Evolutionary conservation across 108 stramenopile species (phyloP), one percentile per base, ranked within the genome.

Genomic region (Stephanodiscus triporus): DNA sequence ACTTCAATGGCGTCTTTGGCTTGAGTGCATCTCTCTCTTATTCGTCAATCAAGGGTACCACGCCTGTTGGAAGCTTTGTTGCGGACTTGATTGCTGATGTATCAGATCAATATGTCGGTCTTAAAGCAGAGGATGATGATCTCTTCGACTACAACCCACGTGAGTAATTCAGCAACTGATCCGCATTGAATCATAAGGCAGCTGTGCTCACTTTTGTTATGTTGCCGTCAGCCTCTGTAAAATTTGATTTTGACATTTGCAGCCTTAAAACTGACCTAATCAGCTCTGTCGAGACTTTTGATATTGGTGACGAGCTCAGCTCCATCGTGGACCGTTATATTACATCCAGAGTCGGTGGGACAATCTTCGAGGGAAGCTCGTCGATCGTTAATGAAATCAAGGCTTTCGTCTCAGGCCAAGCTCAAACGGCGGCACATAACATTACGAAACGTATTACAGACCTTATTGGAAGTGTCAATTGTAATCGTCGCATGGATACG

Each of bases 61-160:
- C 45, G 24, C 51, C 57, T 16, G 14, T 14, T 14, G 64, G 51
- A 22, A 38, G 23, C 43, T 73, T 45, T 49, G 6, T 1, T 4
- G 32, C 62, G 14, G 63, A 43, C 29, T 54, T 63, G 53, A 32
- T 6, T 36, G 51, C 37, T 20, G 22, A 24, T 17, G 4, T 59
- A 20, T 47, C 34, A 63, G 63, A 29, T 0, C 5, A 37, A 24
- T 47, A 49, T 56, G 40, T 73, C 19, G 66, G 57, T 32, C 14
- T 75, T 29, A 29, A 17, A 37, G 67, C 67, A 20, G 11, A 24
- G 30, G 74, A 75, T 67, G 74, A 55, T 47, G 49, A 75, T n/a
- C n/a, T 75, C 17, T 75, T 75, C 56, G 74, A 75, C 30, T 30
- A 40, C 43, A 68, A 67, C 4, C 74, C 74, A 14, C 74, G 67